Evolutionary conservation across 345 rosid species (phyloP), one percentile per base, ranked within the genome.

Genomic region (Brassica juncea): DNA sequence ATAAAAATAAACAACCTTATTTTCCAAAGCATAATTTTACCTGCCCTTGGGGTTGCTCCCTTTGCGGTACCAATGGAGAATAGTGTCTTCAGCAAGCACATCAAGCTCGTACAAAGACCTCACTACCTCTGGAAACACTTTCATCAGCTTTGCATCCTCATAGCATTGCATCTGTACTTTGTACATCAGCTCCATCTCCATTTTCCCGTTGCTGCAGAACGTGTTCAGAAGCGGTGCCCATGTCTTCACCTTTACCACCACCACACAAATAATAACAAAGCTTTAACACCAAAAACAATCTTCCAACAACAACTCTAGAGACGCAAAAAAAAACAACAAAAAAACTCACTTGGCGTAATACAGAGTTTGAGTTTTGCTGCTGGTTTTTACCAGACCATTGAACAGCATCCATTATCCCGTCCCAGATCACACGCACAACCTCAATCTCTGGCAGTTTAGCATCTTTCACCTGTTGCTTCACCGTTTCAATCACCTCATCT

Each of bases 381-480:
- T 96, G 99, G 85, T 96, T 96, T 91, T 92, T 96, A 59, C 99
- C 98, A 78, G 98, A 93, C 99, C 98, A 93, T 80, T 91, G 99
- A 76, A 96, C 97, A 77, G 98, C 99, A 86, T 93, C 98, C 99
- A 96, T 96, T 71, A 96, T 70, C 32, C 91, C 90, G 86, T 96
- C 99, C 99, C 99, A 96, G 68, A 96, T 80, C 61, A 93, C 89
- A 66, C 97, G 84, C 69, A 96, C 90, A 16, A 91, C 83, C 85
- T 93, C 99, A 61, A 84, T 69, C 37, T 93, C 97, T 4, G 90
- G 99, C 54, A 96, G 86, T 72, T 89, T 89, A 68, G 98, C 97
- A 79, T 96, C 99, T 75, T 83, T 87, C 54, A 92, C 90, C 59
- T 81, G 90, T 60, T 95, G 97, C 82, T 93, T 95, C 76, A 92